Percentiles rank a stretch among this genome's conserved stretches.
Conservation (phyloP, 805 yeast species). For the Kluyveromyces aestuarii region DNA sequence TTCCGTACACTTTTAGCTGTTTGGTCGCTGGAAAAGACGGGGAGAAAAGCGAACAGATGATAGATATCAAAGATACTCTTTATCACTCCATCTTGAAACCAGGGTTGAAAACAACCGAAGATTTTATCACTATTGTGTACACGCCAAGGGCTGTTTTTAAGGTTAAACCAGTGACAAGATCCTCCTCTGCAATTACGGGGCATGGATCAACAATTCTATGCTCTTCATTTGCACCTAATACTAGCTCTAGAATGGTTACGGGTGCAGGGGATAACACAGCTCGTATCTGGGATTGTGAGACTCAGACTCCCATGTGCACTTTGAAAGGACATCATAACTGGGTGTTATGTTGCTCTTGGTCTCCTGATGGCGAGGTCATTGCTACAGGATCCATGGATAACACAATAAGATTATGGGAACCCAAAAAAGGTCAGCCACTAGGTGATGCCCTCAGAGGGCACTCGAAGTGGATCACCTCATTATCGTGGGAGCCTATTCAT, state of each 20-base stretch:
- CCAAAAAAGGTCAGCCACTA: constrained; percentile 57
- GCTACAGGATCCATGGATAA: constrained; percentile 97
- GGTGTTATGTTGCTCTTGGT: constrained; percentile 88
- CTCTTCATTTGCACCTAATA: constrained; percentile 87
- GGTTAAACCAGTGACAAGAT: constrained; percentile 82
- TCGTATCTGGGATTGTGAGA: constrained; percentile 92
- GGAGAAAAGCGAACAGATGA: constrained; percentile 29
- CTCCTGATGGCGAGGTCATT: constrained; percentile 81
- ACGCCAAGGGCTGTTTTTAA: constrained; percentile 94
- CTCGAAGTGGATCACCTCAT: constrained; percentile 77
- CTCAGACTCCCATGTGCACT: constrained; percentile 82
- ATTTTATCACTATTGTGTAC: constrained; percentile 78
- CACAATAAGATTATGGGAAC: constrained; percentile 82
- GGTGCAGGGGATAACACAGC: constrained; percentile 98
- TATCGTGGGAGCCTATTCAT: constrained; percentile 93
- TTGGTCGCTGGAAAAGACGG: constrained; percentile 36
- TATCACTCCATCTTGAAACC: constrained; percentile 80
- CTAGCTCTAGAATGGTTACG: constrained; percentile 76
- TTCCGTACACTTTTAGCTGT: constrained; percentile 81
- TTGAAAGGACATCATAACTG: constrained; percentile 82
- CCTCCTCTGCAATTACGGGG: constrained; percentile 88
- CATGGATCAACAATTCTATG: constrained; percentile 92
- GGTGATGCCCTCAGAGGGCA: constrained; percentile 79
- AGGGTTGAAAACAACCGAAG: constrained; percentile 83
- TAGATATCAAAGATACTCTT: constrained; percentile 71